Base-by-base conservation (phyloP, 176 grass and related monocot genomes). In the Chrysopogon serrulatus region DNA sequence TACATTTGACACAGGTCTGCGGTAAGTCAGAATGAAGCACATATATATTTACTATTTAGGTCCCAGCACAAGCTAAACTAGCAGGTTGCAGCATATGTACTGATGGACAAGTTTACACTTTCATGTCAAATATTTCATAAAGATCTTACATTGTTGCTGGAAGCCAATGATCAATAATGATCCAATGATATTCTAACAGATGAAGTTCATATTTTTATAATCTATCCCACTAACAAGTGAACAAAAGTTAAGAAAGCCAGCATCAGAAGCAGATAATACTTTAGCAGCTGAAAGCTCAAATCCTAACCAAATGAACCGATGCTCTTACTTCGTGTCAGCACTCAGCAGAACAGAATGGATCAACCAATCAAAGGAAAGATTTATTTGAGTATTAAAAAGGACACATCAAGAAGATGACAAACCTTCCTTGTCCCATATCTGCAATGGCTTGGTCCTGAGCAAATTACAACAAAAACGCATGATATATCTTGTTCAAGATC, bases 361-460 rank as follows among this genome's bases (percentile, higher is more conserved):
- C n/a, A n/a, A n/a, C n/a, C n/a, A n/a, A n/a, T n/a, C 12, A 62
- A 18, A 39, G 2, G 8, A 39, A 31, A 72, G 0, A 27, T 4
- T 15, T 68, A 53, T 71, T 42, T 53, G 40, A 79, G 62, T 23
- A 75, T 1, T 79, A 39, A 54, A 65, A 3, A 31, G 32, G 77
- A 57, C 16, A 32, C 67, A 70, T 35, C 19, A 76, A 56, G 45
- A 87, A 80, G 37, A 83, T 76, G 74, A 78, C 76, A 2, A 61
- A 98, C 93, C 93, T 92, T 98, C 96, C 85, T 98, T 98, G 63
- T 95, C 93, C 93, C 96, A 96, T 90, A 98, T 98, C 91, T 98
- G 96, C 87, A 98, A 84, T 83, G 96, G 96, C 57, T 95, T 98
- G 73, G 89, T 98, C 87, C 96, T 98, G 89, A 61, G n/a, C 4